phyloP scores from a whole-genome alignment of 805 yeast species.

The Saccharomycopsis malanga region DNA sequence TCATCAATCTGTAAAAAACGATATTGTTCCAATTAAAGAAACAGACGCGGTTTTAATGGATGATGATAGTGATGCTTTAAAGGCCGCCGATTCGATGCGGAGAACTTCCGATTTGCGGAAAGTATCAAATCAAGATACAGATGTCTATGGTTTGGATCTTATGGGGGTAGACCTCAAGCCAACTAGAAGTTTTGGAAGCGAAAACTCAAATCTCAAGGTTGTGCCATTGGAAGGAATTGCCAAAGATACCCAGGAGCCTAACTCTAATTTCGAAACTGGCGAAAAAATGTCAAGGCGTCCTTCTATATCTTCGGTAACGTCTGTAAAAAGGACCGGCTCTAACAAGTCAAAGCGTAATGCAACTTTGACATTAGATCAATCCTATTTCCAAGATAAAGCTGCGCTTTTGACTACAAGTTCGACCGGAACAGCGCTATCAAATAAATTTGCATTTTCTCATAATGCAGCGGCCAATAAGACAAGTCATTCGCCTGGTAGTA shows the following conservation, averaged over 20 bases:
- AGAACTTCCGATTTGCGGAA: background rate
- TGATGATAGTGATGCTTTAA: background rate
- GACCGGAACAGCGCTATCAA: conserved; percentile 19
- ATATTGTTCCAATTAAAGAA: background rate
- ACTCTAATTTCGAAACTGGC: background rate
- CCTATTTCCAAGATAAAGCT: conserved; percentile 14
- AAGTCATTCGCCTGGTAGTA: conserved; percentile 8
- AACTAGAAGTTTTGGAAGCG: background rate
- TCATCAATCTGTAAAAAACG: background rate
- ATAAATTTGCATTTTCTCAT: background rate
- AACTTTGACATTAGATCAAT: background rate
- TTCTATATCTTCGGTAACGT: conserved; percentile 5
- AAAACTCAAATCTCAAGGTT: background rate
- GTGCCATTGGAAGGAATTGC: background rate
- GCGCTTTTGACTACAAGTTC: conserved; percentile 14
- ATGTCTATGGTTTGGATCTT: too few relatives aligned
- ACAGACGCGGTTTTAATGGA: background rate
- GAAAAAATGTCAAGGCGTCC: conserved; percentile 4
- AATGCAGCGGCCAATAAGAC: background rate
- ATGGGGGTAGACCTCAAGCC: background rate
- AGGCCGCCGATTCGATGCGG: background rate
- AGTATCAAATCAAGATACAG: background rate
- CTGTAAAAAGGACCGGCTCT: conserved; percentile 13
- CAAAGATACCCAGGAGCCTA: background rate
- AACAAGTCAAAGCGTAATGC: conserved; percentile 11